Evolutionary conservation across 2,329 filamentous ascomycete genomes (phyloP), one percentile per base, ranked within the genome.

Genomic region (Fusarium multiceps): DNA sequence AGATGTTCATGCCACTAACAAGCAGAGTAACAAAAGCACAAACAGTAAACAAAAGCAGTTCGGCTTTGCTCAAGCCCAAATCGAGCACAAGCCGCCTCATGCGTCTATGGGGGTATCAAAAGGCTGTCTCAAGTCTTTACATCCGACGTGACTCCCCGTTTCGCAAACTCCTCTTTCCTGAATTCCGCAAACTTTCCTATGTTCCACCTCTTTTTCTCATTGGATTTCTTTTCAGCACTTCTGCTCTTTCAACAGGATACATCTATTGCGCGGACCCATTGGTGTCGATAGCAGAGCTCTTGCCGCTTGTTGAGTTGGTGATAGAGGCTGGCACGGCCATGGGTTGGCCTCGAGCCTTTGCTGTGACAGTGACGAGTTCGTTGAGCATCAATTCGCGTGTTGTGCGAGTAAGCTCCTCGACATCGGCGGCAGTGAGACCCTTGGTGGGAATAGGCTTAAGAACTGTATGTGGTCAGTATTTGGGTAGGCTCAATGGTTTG

Each of bases 391-490:
- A 80, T 21, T 93, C 90, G 59, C 90, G 87, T 4, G 91, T 93
- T 56, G 86, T 86, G 58, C 85, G 84, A 53, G 90, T 86, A 46
- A 97, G 83, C 63, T 88, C 86, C 72, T 96, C 92, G 55, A 97
- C 93, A 78, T 97, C 93, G 55, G 89, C 89, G 25, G 91, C 66
- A 20, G 88, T 92, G 69, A 97, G 85, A 55, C 88, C 89, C 69
- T 88, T 86, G 13, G 94, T 98, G 50, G 89, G 85, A 66, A 98
- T 94, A 4, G 94, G 93, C 74, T 92, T 88, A 55, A 97, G 84
- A 23, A 97, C 93, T 93, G 42, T 8, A 12, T 6, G 32, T 23
- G 42, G 59, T 55, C 45, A 67, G 55, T 21, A 25, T 51, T 20
- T 23, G 16, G 4, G 4, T 4, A 4, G 10, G 23, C 25, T 43